Evolutionary conservation across 106 monocot species (phyloP).

Genomic region (Dendrobium officinale): DNA sequence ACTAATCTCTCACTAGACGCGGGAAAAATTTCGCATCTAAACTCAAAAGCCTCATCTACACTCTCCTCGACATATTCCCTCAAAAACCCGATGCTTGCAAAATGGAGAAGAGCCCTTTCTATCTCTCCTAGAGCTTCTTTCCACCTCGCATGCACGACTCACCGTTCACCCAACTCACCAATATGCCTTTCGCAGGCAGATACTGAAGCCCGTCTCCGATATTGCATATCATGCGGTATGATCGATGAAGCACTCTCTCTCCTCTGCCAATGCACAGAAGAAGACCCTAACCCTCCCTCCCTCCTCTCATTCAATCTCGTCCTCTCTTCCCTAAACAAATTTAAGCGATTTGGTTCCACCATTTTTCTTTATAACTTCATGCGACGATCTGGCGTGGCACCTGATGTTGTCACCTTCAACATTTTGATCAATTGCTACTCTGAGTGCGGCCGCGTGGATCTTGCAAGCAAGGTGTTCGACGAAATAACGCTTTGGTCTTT

Average conservation of each 20-base stretch:
- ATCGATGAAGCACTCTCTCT: slow-evolving; percentile 20
- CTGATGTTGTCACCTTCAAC: slow-evolving; percentile 19
- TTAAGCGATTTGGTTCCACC: slow-evolving; percentile 19
- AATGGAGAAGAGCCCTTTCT: neutral
- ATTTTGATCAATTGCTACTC: slow-evolving; percentile 14
- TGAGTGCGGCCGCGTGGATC: slow-evolving; percentile 10
- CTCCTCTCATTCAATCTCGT: slow-evolving; percentile 20
- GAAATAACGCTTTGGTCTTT: slow-evolving; percentile 16
- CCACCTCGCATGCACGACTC: neutral
- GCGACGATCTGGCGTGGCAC: slow-evolving; percentile 10
- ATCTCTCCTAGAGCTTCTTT: neutral
- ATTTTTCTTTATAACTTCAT: slow-evolving; percentile 20
- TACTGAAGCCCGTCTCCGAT: neutral
- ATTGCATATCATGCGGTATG: slow-evolving; percentile 8
- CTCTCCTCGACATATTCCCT: neutral
- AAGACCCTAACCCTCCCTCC: neutral
- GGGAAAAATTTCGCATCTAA: too few species aligned
- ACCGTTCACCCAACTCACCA: neutral
- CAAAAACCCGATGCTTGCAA: neutral
- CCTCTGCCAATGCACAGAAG: neutral
- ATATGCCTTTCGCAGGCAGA: neutral
- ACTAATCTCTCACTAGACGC: too few species aligned
- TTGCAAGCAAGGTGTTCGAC: slow-evolving; percentile 32
- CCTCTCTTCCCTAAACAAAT: slow-evolving; percentile 22
- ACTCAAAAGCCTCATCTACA: too few species aligned